Evolutionary conservation across 345 rosid species (phyloP).

Genomic region (Ceriops decandra): DNA sequence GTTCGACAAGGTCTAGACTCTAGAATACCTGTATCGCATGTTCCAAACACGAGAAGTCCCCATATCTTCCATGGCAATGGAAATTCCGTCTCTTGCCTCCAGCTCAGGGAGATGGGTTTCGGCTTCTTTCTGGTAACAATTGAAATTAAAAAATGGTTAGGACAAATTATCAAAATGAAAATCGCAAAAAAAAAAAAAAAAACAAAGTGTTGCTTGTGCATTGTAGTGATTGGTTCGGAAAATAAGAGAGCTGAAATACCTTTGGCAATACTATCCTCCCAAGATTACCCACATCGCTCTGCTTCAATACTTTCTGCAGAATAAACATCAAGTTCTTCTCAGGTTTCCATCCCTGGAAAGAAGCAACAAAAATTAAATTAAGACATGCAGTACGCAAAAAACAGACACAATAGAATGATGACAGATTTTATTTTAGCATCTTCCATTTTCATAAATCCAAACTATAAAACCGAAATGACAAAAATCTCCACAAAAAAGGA

Average conservation of each 20-base stretch:
- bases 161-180: not conserved
- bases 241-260: slow-evolving; percentile 25
- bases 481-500: not conserved
- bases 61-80: slow-evolving; percentile 95
- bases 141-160: not conserved
- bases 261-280: slow-evolving; percentile 96
- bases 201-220: too few relatives aligned
- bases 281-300: slow-evolving; percentile 94
- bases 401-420: not conserved
- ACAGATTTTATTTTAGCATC: not conserved
- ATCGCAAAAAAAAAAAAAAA: too few relatives aligned
- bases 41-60: slow-evolving; percentile 97
- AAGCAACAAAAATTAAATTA: not conserved
- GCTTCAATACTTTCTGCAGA: slow-evolving; percentile 93
- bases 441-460: not conserved
- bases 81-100: slow-evolving; percentile 94
- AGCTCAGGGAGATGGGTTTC: slow-evolving; percentile 94
- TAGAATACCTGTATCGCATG: slow-evolving; percentile 86
- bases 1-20: not conserved
- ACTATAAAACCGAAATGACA: not conserved
- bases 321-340: slow-evolving; percentile 94
- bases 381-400: not conserved
- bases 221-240: not conserved
- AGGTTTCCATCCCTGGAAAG: slow-evolving; percentile 73
- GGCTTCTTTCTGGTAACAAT: slow-evolving; percentile 70